These are phyloP conservation scores for Trametes hirsuta DNA, from an alignment of 1,284 basidiomycete genomes.

Conservation along the genomic window DNA sequence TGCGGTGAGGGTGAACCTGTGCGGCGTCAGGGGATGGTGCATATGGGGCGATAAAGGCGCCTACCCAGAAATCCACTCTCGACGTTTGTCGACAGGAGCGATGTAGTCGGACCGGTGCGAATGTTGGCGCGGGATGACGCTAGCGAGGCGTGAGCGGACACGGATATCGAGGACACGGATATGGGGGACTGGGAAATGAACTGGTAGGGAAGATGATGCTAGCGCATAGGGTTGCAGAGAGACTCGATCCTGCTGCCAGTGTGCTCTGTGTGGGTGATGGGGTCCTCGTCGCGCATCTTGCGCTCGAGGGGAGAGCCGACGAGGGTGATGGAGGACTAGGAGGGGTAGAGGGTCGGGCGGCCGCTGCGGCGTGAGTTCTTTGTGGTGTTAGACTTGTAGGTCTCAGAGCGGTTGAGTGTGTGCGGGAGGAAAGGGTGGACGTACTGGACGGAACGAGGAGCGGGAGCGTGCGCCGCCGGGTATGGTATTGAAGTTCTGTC, in stretches of 20 bases:
- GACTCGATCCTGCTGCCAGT: slow-evolving; percentile 66
- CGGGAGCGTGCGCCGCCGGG: slow-evolving; percentile 8
- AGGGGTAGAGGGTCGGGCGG: slow-evolving; percentile 52
- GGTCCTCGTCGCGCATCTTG: slow-evolving; percentile 66
- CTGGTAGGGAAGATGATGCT: slow-evolving; percentile 86
- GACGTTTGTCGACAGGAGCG: slow-evolving; percentile 77
- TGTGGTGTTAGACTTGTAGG: slow-evolving; percentile 32
- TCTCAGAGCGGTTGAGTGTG: slow-evolving; percentile 31
- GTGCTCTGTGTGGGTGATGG: slow-evolving; percentile 54
- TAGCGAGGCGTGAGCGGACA: slow-evolving; percentile 31
- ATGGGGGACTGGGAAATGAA: slow-evolving; percentile 57
- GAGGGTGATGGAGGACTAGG: slow-evolving; percentile 70
- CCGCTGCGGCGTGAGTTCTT: slow-evolving; percentile 23
- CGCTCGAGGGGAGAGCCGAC: slow-evolving; percentile 72
- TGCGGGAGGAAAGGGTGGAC: slow-evolving; percentile 16
- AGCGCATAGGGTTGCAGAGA: slow-evolving; percentile 70
- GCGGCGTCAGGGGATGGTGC: not conserved
- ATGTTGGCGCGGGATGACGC: slow-evolving; percentile 82
- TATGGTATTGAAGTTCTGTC: slow-evolving; percentile 10
- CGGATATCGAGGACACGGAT: slow-evolving; percentile 3
- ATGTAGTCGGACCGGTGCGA: slow-evolving; percentile 91
- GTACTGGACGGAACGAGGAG: slow-evolving; percentile 18
- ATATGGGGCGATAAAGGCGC: slow-evolving; percentile 32
- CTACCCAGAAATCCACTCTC: slow-evolving; percentile 83
- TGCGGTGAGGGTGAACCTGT: slow-evolving; percentile 84